A percentile compares a stretch with the other conserved stretches of the same genome.
Conservation (phyloP, 345 rosid genomes). For the Dimocarpus longan region DNA sequence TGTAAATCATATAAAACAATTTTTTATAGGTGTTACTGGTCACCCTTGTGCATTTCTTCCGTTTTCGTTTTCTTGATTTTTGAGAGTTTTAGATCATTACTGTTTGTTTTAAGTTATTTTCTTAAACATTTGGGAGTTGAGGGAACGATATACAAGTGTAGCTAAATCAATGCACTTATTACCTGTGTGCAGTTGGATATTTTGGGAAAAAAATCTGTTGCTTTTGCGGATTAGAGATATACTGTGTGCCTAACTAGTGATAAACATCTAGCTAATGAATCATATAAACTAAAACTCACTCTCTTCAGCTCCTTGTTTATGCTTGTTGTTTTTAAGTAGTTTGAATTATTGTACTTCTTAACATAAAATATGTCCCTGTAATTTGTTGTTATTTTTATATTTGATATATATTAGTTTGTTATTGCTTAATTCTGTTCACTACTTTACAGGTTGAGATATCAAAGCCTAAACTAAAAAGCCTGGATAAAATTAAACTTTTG, state of each 20-base stretch:
- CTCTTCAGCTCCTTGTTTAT: background rate
- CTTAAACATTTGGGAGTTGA: no score
- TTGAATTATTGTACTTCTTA: background rate
- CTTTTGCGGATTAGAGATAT: background rate
- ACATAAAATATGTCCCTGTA: background rate
- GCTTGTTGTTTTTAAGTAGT: background rate
- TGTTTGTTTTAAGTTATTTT: background rate
- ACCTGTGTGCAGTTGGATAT: no score
- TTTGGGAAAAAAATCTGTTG: background rate
- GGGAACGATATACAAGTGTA: no score
- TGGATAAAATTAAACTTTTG: slow-evolving; percentile 46
- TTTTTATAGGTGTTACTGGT: background rate
- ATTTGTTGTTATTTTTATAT: background rate
- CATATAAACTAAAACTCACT: background rate
- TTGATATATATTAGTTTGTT: background rate
- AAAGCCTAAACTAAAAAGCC: slow-evolving; percentile 41
- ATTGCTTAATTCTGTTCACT: background rate
- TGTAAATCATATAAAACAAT: background rate
- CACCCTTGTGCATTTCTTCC: no score
- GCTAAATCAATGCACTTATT: no score
- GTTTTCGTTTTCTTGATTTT: background rate
- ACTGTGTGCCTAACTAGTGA: background rate
- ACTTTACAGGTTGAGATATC: slow-evolving; percentile 62
- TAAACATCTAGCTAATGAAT: background rate
- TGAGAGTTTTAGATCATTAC: background rate